Evolutionary conservation across 2,329 filamentous ascomycete genomes (phyloP).

Genomic region (Westerdykella ornata): DNA sequence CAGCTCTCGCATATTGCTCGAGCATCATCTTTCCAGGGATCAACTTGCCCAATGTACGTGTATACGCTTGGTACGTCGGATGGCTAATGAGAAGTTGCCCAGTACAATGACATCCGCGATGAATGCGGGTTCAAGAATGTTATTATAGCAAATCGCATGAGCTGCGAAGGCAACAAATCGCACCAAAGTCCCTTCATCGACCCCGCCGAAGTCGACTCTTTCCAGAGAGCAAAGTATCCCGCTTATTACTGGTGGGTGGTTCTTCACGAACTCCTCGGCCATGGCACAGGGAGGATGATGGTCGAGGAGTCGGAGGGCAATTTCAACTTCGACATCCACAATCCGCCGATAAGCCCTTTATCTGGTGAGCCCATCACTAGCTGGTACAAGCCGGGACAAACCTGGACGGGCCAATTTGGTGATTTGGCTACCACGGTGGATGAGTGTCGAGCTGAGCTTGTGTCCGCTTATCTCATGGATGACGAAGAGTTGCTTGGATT

Average conservation of each 20-base stretch:
- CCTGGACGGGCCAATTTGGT: slow-evolving; percentile 8
- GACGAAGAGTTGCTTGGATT: slow-evolving; percentile 6
- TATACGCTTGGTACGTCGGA: too few species aligned
- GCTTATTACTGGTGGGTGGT: slow-evolving; percentile 6
- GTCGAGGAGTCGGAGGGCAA: slow-evolving; percentile 2
- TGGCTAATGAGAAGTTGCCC: neutral
- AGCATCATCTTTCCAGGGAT: too few species aligned
- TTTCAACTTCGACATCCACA: slow-evolving; percentile 9
- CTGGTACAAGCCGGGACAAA: slow-evolving; percentile 10
- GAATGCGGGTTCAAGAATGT: slow-evolving; percentile 71
- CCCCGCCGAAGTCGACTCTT: slow-evolving; percentile 4
- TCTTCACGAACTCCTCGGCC: slow-evolving; percentile 11
- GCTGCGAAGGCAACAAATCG: slow-evolving; percentile 51
- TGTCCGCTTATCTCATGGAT: slow-evolving; percentile 6
- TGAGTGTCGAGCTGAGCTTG: slow-evolving; percentile 8
- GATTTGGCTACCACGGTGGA: slow-evolving; percentile 7
- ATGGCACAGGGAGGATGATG: slow-evolving; percentile 11
- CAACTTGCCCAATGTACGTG: too few species aligned
- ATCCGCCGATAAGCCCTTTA: slow-evolving; percentile 7
- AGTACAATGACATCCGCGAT: slow-evolving; percentile 64
- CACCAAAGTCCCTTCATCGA: slow-evolving; percentile 5
- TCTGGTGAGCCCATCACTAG: slow-evolving; percentile 4
- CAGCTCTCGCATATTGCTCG: too few species aligned
- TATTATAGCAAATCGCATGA: slow-evolving; percentile 73
- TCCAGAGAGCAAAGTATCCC: slow-evolving; percentile 6